Percentiles rank a stretch among this genome's conserved stretches.
phyloP scores from a whole-genome alignment of 495 filamentous ascomycete species.

The Zalerion maritima region DNA sequence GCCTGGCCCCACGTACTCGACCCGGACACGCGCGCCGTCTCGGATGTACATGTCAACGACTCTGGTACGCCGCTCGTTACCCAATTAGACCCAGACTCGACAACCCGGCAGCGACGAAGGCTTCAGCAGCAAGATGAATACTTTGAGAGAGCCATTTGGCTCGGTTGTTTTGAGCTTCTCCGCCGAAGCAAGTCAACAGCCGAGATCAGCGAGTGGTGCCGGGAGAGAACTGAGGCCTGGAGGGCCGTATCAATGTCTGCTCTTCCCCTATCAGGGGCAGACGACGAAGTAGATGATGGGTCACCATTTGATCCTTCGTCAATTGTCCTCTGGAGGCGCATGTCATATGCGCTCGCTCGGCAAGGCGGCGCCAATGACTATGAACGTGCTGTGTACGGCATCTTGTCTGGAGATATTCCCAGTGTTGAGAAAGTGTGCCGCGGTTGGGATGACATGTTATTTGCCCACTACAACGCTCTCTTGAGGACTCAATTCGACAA shows the following conservation, averaged over 20 bases:
- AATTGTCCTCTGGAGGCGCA: conserved; percentile 59
- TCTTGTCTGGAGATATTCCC: conserved; percentile 68
- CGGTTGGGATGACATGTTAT: conserved; percentile 84
- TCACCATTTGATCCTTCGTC: conserved; percentile 29
- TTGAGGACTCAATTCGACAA: conserved; percentile 54
- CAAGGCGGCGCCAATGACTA: conserved; percentile 55
- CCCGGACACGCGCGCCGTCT: conserved; percentile 38
- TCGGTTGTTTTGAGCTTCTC: conserved; percentile 78
- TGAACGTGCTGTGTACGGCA: conserved; percentile 78
- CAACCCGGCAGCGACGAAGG: conserved; percentile 55
- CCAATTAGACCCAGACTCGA: conserved; percentile 88
- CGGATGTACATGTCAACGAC: conserved; percentile 38
- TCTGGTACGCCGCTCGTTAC: conserved; percentile 55
- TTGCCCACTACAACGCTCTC: conserved; percentile 72
- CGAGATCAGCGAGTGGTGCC: conserved; percentile 67
- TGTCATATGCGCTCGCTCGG: conserved; percentile 62
- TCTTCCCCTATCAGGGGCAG: conserved; percentile 29
- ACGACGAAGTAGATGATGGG: conserved; percentile 17
- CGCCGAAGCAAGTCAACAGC: conserved; percentile 57
- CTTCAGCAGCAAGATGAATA: conserved; percentile 69
- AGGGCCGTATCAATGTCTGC: conserved; percentile 56
- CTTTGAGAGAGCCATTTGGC: conserved; percentile 77
- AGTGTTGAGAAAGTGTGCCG: conserved; percentile 62
- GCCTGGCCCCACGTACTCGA: conserved; percentile 48
- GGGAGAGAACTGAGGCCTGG: conserved; percentile 69